These are phyloP conservation scores for Trichoderma sp. DNA, from an alignment of 2,329 filamentous ascomycete genomes.

Conservation along the genomic window DNA sequence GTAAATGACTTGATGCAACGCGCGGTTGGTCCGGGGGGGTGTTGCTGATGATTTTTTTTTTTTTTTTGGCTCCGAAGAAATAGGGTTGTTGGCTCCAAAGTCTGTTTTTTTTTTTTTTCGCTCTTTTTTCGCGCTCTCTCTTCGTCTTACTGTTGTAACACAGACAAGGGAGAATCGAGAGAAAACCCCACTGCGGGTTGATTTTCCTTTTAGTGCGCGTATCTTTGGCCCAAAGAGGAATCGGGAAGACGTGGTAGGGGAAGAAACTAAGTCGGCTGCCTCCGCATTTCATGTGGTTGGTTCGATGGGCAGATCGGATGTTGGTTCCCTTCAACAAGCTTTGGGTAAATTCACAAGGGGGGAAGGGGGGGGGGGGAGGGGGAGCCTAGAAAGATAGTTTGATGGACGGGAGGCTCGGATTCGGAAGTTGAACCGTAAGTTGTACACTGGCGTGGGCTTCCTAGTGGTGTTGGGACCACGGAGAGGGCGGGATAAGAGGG, in stretches of 20 bases:
- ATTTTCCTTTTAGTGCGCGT: conserved; percentile 3
- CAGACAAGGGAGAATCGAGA: not conserved
- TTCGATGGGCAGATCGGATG: not conserved
- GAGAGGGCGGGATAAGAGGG: not conserved
- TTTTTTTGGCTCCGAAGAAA: not conserved
- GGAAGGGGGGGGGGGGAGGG: not conserved
- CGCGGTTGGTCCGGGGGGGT: not conserved
- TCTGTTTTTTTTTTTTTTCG: not conserved
- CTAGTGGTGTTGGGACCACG: not conserved
- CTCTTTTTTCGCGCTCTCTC: too few species aligned
- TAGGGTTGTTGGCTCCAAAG: not conserved
- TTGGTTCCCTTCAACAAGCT: not conserved
- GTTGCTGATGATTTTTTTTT: not conserved
- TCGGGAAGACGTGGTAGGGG: not conserved
- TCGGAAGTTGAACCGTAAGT: conserved; percentile 3
- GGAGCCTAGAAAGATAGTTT: not conserved
- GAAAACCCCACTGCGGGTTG: not conserved
- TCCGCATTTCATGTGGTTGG: conserved; percentile 8
- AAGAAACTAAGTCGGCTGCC: not conserved
- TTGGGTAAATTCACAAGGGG: not conserved
- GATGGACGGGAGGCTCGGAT: not conserved
- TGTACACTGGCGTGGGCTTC: not conserved
- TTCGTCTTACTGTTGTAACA: not conserved
- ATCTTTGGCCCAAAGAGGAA: conserved; percentile 18
- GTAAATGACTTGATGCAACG: not conserved